Conservation (phyloP, 192 early-diverging fungal genomes). For the Glomus cerebriforme region DNA sequence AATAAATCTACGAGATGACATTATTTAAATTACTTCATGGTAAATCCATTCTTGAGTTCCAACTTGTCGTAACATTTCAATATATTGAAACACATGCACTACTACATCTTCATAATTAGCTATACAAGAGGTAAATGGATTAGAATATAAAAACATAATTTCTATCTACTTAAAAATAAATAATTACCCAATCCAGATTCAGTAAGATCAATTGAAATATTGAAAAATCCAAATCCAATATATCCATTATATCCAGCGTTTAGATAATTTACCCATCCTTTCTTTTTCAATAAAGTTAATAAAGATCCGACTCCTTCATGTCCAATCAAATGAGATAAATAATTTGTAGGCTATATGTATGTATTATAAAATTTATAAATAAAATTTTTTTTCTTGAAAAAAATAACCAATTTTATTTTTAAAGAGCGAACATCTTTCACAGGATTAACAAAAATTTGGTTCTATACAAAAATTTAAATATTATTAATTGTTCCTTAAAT, state of each 20-base stretch:
- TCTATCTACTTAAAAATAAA: neutral
- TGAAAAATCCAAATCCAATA: constrained; percentile 69
- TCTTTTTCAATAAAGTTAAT: constrained; percentile 73
- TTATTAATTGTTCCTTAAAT: neutral
- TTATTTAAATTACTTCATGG: constrained; percentile 66
- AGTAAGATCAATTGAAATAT: constrained; percentile 76
- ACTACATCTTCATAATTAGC: constrained; percentile 82
- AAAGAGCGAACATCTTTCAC: constrained; percentile 72
- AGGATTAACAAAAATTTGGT: constrained; percentile 62
- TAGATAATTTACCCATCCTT: constrained; percentile 72
- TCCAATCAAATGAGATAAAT: constrained; percentile 81
- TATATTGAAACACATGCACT: constrained; percentile 82
- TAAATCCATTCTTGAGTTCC: constrained; percentile 81
- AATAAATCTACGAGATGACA: neutral
- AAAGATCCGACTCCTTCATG: constrained; percentile 85
- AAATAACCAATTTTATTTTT: constrained; percentile 24
- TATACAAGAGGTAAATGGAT: constrained; percentile 49
- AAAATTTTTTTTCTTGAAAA: constrained; percentile 43
- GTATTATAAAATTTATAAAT: constrained; percentile 6
- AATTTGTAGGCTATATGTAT: constrained; percentile 60
- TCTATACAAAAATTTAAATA: constrained; percentile 44
- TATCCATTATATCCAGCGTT: constrained; percentile 49
- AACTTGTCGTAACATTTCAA: constrained; percentile 71
- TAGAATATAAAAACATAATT: neutral
- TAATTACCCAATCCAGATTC: constrained; percentile 68